These are phyloP conservation scores for Fusarium lyarnte DNA, from an alignment of 2,329 filamentous ascomycete genomes.

Conservation along the genomic window DNA sequence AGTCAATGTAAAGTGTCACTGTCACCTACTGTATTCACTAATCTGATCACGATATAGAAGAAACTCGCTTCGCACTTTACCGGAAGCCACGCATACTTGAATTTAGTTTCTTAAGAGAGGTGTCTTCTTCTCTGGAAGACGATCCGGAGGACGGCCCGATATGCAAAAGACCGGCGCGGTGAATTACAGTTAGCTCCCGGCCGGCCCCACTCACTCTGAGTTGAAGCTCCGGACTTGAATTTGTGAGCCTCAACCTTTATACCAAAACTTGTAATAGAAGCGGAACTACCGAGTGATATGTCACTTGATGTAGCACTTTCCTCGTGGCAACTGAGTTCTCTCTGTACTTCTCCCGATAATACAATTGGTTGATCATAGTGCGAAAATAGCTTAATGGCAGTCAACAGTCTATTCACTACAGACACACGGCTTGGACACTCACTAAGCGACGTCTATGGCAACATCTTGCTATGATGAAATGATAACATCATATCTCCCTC, in stretches of 20 bases:
- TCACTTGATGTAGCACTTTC: too few relatives aligned
- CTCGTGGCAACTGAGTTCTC: too few relatives aligned
- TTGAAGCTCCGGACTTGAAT: neutral
- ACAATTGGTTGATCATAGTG: neutral
- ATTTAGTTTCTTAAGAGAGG: neutral
- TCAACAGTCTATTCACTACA: neutral
- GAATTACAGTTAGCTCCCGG: neutral
- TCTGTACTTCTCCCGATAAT: too few relatives aligned
- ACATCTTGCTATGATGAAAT: neutral
- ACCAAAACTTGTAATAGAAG: too few relatives aligned
- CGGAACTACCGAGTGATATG: too few relatives aligned
- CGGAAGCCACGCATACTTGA: too few relatives aligned
- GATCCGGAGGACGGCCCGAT: neutral
- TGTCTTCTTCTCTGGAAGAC: neutral
- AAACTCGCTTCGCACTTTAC: too few relatives aligned
- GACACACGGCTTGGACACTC: neutral
- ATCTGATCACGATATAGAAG: fast-evolving
- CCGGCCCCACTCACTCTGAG: neutral
- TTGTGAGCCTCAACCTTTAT: too few relatives aligned
- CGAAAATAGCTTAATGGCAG: too few relatives aligned
- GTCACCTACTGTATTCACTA: neutral
- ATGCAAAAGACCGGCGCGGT: neutral
- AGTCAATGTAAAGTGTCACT: neutral
- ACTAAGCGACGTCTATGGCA: neutral
- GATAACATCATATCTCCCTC: neutral